Conservation (phyloP, 306 rosid species). For the Medicago ruthenica region DNA sequence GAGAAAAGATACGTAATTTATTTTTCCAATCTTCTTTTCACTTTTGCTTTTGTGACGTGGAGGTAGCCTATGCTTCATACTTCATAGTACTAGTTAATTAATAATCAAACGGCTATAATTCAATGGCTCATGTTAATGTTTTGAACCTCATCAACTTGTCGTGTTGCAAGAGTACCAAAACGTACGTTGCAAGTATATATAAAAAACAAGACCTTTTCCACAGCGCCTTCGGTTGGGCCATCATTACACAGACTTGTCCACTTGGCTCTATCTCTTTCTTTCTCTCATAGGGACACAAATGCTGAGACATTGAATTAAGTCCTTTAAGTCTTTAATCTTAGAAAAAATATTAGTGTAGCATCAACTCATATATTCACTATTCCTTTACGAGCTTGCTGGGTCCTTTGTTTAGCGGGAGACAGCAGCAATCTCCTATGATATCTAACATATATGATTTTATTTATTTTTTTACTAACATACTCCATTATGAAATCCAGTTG, state of each 20-base stretch:
- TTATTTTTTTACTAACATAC: background rate
- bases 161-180: background rate
- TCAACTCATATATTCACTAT: background rate
- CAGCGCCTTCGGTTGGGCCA: background rate
- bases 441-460: background rate
- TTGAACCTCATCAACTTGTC: background rate
- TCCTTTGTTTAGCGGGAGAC: constrained; percentile 3
- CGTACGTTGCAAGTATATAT: background rate
- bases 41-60: background rate
- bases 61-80: background rate
- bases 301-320: constrained; percentile 1
- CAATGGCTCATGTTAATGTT: background rate
- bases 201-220: constrained; percentile 4
- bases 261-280: constrained; percentile 14
- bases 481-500: background rate
- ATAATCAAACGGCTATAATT: background rate
- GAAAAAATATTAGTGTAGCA: background rate
- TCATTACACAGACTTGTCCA: constrained; percentile 25
- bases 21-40: background rate
- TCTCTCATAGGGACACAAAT: background rate
- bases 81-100: too few species aligned
- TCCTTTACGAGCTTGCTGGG: background rate
- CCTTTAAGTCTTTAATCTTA: background rate
- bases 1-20: background rate
- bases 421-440: constrained; percentile 1